These are phyloP conservation scores for Pleurotus tuoliensis DNA, from an alignment of 768 basidiomycete species.

Conservation along the genomic window DNA sequence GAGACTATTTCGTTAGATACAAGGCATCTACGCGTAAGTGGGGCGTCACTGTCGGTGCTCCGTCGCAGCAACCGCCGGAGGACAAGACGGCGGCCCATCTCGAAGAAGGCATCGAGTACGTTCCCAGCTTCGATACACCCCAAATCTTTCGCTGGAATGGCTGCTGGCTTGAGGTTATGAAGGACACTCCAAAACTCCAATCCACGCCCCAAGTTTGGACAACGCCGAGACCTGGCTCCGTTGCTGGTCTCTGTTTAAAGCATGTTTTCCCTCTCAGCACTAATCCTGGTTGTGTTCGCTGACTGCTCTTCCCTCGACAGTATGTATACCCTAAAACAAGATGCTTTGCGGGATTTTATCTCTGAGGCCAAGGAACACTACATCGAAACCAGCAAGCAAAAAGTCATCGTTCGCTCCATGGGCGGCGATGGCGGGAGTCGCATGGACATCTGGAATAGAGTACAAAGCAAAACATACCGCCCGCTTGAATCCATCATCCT, in stretches of 20 bases:
- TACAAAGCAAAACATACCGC: conserved; percentile 46
- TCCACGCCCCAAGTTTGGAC: neutral
- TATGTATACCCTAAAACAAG: neutral
- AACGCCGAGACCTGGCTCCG: neutral
- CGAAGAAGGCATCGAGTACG: conserved; percentile 35
- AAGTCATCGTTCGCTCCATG: conserved; percentile 3
- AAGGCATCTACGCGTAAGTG: conserved; percentile 36
- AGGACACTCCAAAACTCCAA: neutral
- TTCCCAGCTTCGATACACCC: conserved; percentile 34
- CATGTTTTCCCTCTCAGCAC: neutral
- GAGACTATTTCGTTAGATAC: conserved; percentile 36
- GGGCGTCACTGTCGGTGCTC: conserved; percentile 24
- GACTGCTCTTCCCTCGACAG: neutral
- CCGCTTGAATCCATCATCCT: conserved; percentile 52
- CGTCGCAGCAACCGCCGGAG: no score
- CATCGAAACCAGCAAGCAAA: conserved; percentile 2
- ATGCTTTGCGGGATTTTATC: neutral
- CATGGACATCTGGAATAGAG: conserved; percentile 32
- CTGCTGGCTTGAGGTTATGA: conserved; percentile 35
- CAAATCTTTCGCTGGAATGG: conserved; percentile 43
- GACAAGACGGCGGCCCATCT: conserved; percentile 8
- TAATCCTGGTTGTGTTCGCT: no score
- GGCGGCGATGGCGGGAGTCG: neutral
- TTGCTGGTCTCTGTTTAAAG: neutral
- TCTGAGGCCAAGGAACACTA: conserved; percentile 5